These are phyloP conservation scores for Oidiodendron maius DNA, from an alignment of 495 filamentous ascomycete genomes.

Conservation along the genomic window DNA sequence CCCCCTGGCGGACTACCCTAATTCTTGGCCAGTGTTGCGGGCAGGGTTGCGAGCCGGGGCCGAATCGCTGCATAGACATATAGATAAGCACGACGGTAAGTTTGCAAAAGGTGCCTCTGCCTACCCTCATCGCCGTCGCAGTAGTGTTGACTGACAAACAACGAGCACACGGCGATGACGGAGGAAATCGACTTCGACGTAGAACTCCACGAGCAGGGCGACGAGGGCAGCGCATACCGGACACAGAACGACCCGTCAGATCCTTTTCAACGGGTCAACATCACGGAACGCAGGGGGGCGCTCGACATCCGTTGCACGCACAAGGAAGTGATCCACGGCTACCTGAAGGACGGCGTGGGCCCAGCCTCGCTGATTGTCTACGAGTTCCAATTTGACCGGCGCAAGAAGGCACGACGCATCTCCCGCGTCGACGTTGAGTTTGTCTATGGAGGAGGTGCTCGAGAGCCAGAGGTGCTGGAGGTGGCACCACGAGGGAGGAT, in stretches of 20 bases:
- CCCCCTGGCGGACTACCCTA: too few relatives aligned
- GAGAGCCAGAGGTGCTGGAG: constrained; percentile 13
- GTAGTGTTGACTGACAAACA: too few relatives aligned
- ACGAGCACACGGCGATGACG: too few relatives aligned
- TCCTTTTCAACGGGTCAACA: too few relatives aligned
- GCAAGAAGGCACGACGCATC: constrained; percentile 16
- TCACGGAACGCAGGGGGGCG: constrained; percentile 18
- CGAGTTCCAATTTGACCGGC: constrained; percentile 19
- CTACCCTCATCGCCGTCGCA: too few relatives aligned
- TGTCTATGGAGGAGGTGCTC: constrained; percentile 4
- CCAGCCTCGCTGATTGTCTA: constrained; percentile 17
- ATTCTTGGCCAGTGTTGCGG: too few relatives aligned
- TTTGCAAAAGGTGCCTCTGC: too few relatives aligned
- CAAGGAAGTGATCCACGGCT: constrained; percentile 18
- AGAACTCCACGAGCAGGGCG: not conserved
- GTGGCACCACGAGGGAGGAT: constrained; percentile 2
- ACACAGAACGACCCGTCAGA: constrained; percentile 19
- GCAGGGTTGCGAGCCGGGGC: too few relatives aligned
- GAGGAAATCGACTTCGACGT: too few relatives aligned
- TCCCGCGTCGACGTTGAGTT: constrained; percentile 12
- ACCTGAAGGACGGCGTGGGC: not conserved
- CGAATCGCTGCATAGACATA: too few relatives aligned
- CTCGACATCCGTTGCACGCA: constrained; percentile 18
- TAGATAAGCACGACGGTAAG: too few relatives aligned
- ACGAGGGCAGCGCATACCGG: constrained; percentile 14